Base-by-base conservation (phyloP, 208 protist species). In the Wallacemonas rigidus region DNA sequence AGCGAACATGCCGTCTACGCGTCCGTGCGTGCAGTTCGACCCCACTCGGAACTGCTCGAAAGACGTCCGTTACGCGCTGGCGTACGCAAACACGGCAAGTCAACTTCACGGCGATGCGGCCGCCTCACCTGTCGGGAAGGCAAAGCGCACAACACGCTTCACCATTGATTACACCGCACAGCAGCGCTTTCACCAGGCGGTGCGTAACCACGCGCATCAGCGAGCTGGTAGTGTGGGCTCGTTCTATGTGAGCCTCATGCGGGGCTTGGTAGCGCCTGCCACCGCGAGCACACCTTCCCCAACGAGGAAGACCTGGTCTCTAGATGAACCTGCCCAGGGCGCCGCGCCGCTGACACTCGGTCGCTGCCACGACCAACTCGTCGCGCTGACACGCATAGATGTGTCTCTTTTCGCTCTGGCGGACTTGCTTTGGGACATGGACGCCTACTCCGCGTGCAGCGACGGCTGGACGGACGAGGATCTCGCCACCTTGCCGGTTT, bases 181-280 rank as follows among this genome's bases (percentile, higher is more conserved):
- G 71, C 86, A 92, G 61, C 77, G 77, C 26, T 94, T 96, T 63
- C 82, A 70, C 58, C 86, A 91, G 70, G 76, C 88, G 57, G 87
- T 96, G 67, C 76, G 87, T 15, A 89, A 96, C 48, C 88, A 92
- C 71, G 82, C 72, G 9, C 86, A 92, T 68, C 85, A 88, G 58
- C 81, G 91, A 9, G 71, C 70, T 15, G 77, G 83, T 44, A 88
- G 91, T 9, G 74, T 90, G 12, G 83, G 88, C 0, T 76, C 80
- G 54, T 93, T 96, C 72, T 96, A 94, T 69, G 91, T 96, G 15
- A 82, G 86, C 60, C 86, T 96, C 39, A 76, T 76, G 11, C 88
- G 89, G 43, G 76, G 84, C 57, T 62, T 75, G 12, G 74, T 96
- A 1, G 91, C 83, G 14, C 62, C 67, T 2, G 71, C 73, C 53